Evolutionary conservation across 805 yeast genomes (phyloP).

Genomic region (Candida vartiovaarae): DNA sequence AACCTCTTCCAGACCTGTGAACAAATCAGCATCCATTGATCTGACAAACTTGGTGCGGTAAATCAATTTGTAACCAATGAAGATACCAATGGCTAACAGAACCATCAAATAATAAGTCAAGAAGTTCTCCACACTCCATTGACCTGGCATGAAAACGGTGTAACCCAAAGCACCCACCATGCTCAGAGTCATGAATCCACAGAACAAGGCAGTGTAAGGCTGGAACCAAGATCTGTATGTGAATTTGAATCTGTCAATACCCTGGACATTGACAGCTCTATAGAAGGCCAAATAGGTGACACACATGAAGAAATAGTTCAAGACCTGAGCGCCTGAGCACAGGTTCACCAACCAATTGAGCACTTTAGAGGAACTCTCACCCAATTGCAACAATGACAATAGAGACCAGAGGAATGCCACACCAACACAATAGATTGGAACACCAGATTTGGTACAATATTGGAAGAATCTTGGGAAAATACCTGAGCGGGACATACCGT

Average conservation of each 20-base stretch:
- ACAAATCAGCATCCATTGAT: conserved; percentile 46
- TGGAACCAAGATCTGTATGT: conserved; percentile 50
- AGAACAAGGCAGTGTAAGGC: conserved; percentile 46
- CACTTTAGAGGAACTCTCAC: conserved; percentile 52
- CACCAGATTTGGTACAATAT: conserved; percentile 53
- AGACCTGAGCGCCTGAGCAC: conserved; percentile 60
- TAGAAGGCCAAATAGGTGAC: conserved; percentile 57
- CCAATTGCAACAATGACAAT: conserved; percentile 58
- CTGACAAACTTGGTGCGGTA: conserved; percentile 38
- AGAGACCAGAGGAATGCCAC: conserved; percentile 51
- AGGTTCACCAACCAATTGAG: conserved; percentile 66
- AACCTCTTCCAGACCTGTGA: conserved; percentile 46
- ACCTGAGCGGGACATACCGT: conserved; percentile 45
- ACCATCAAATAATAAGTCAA: conserved; percentile 70
- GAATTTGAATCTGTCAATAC: conserved; percentile 33
- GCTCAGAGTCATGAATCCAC: conserved; percentile 39
- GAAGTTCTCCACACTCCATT: conserved; percentile 58
- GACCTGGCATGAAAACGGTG: conserved; percentile 61
- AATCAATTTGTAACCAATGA: conserved; percentile 40
- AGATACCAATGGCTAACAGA: conserved; percentile 43
- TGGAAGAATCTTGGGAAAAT: conserved; percentile 49
- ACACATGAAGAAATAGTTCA: conserved; percentile 51
- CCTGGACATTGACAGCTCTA: conserved; percentile 49
- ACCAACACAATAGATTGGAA: conserved; percentile 63
- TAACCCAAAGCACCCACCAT: conserved; percentile 64